Conservation (phyloP, 768 basidiomycete species). For the Suillus occidentalis region DNA sequence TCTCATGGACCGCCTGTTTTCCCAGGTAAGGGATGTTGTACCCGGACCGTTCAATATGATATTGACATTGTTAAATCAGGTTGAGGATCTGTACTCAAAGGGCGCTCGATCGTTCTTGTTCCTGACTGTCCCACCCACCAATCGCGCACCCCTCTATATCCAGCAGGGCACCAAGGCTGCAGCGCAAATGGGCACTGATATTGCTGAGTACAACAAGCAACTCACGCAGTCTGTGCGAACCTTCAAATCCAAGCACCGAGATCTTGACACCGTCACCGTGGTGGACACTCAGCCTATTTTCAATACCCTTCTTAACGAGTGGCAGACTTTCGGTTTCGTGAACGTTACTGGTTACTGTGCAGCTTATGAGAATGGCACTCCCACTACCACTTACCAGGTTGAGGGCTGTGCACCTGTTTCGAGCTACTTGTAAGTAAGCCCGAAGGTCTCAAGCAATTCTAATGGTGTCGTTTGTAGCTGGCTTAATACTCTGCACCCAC, state of each 20-base stretch:
- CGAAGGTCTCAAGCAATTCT: background rate
- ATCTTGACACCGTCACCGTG: constrained; percentile 45
- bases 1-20: constrained; percentile 28
- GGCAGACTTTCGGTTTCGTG: constrained; percentile 52
- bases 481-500: constrained; percentile 59
- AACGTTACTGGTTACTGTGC: constrained; percentile 60
- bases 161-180: constrained; percentile 34
- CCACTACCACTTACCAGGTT: constrained; percentile 51
- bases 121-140: constrained; percentile 60
- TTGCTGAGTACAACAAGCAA: constrained; percentile 52
- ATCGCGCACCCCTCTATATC: constrained; percentile 55
- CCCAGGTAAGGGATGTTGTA: constrained; percentile 18
- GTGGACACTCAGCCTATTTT: constrained; percentile 62
- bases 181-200: constrained; percentile 31
- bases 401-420: constrained; percentile 61
- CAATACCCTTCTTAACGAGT: constrained; percentile 55
- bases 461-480: constrained; percentile 39
- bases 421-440: constrained; percentile 56
- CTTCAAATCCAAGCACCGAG: constrained; percentile 43
- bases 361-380: constrained; percentile 59
- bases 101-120: constrained; percentile 66
- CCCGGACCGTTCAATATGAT: background rate
- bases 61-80: constrained; percentile 8
- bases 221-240: constrained; percentile 36
- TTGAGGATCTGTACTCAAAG: constrained; percentile 21